Conservation (phyloP, 139 green algal genomes). For the Yamagishiella unicocca region DNA sequence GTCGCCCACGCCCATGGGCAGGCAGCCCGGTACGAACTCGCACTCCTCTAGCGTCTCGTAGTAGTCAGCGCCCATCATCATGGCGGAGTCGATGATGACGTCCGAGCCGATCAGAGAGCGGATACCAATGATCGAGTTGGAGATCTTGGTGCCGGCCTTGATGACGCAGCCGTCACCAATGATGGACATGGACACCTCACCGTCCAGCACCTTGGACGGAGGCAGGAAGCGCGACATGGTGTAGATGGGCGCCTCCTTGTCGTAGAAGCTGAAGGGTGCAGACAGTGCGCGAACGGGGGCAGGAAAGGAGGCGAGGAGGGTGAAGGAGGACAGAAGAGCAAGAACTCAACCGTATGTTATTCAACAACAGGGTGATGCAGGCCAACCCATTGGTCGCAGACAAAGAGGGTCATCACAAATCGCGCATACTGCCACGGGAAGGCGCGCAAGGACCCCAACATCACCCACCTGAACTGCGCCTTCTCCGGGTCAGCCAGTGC, state of each 20-base stretch:
- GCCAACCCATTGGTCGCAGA: too few species aligned
- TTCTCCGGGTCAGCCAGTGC: slow-evolving; percentile 84
- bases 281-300: slow-evolving; percentile 72
- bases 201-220: slow-evolving; percentile 74
- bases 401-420: too few species aligned
- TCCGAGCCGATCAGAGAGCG: slow-evolving; percentile 70
- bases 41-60: slow-evolving; percentile 95
- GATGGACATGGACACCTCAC: slow-evolving; percentile 77
- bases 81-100: slow-evolving; percentile 78
- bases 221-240: slow-evolving; percentile 78
- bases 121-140: slow-evolving; percentile 67
- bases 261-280: slow-evolving; percentile 80
- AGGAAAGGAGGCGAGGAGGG: background rate
- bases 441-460: too few species aligned
- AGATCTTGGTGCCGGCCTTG: slow-evolving; percentile 64
- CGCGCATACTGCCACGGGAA: too few species aligned
- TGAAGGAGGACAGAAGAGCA: background rate
- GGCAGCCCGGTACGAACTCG: slow-evolving; percentile 73
- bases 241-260: slow-evolving; percentile 79
- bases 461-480: slow-evolving; percentile 83
- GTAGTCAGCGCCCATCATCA: slow-evolving; percentile 99
- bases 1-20: slow-evolving; percentile 97
- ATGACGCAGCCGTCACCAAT: slow-evolving; percentile 86
- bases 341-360: too few species aligned
- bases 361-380: too few species aligned